phyloP scores from a whole-genome alignment of 805 yeast genomes.

The Lipomyces yamanashiensis region DNA sequence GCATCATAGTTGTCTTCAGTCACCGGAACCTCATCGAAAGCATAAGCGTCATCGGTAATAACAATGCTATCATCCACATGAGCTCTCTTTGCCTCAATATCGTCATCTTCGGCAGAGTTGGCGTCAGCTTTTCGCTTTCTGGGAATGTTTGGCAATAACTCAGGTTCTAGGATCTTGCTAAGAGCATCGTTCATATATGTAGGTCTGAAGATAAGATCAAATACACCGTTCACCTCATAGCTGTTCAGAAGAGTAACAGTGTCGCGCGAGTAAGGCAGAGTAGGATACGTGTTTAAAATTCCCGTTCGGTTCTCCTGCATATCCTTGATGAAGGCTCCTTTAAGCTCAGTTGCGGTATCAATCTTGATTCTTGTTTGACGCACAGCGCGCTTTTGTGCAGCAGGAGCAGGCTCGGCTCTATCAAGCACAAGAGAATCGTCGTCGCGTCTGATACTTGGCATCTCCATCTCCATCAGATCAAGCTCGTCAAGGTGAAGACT shows the following conservation, averaged over 20 bases:
- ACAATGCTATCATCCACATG: constrained; percentile 17
- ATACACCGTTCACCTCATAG: constrained; percentile 14
- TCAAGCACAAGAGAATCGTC: constrained; percentile 8
- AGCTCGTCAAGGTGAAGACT: constrained; percentile 6
- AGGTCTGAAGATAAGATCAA: constrained; percentile 26
- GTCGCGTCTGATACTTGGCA: constrained; percentile 26
- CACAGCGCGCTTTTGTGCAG: constrained; percentile 35
- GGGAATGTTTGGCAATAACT: constrained; percentile 1
- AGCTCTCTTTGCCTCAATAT: constrained; percentile 18
- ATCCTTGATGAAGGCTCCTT: constrained; percentile 48
- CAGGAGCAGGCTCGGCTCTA: constrained; percentile 5
- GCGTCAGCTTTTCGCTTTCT: constrained; percentile 23
- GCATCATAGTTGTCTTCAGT: constrained; percentile 12
- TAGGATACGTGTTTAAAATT: constrained; percentile 27
- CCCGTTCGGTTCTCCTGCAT: constrained; percentile 43
- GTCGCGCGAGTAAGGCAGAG: constrained; percentile 30
- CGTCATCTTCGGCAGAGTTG: constrained; percentile 28
- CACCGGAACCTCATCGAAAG: constrained; percentile 13
- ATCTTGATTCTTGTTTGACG: constrained; percentile 51
- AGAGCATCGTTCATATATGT: constrained; percentile 20
- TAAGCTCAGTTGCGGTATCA: constrained; percentile 54
- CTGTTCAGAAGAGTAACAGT: constrained; percentile 19
- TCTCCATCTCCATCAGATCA: constrained; percentile 30
- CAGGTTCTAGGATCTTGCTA: constrained; percentile 16
- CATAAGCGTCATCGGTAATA: constrained; percentile 12